A percentile compares a stretch with the other conserved stretches of the same genome.
Conservation (phyloP, 768 basidiomycete species). For the Sarcomyxa edulis region DNA sequence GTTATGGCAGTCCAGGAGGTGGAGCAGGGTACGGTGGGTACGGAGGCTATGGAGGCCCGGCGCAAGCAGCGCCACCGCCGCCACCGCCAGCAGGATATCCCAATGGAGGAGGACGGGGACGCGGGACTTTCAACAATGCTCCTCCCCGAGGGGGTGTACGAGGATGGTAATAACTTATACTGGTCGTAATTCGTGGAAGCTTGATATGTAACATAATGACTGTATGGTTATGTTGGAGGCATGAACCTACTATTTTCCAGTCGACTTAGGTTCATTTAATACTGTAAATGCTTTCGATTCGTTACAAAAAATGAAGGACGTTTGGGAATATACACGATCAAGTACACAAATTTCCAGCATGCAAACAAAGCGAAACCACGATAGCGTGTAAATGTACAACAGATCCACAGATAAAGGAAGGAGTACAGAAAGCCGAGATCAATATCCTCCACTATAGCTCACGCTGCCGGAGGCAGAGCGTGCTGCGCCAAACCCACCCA, state of each 20-base stretch:
- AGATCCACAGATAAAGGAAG: neutral
- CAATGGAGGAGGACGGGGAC: constrained; percentile 10
- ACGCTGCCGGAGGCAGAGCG: too few relatives aligned
- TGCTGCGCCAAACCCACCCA: too few relatives aligned
- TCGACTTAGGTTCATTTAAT: too few relatives aligned
- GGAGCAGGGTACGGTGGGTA: constrained; percentile 34
- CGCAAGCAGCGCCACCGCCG: constrained; percentile 16
- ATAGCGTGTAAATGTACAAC: constrained; percentile 1
- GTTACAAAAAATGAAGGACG: too few relatives aligned
- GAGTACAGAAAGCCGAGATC: neutral
- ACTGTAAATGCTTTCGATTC: too few relatives aligned
- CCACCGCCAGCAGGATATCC: constrained; percentile 10
- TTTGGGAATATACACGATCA: too few relatives aligned
- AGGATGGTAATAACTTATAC: constrained; percentile 36
- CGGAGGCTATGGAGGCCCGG: constrained; percentile 25
- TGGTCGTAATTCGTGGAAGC: too few relatives aligned
- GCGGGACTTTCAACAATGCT: constrained; percentile 17
- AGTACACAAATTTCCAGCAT: too few relatives aligned
- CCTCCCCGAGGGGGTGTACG: constrained; percentile 44
- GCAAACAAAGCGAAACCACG: too few relatives aligned
- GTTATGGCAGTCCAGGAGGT: constrained; percentile 26
- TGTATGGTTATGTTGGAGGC: too few relatives aligned
- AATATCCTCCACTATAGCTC: neutral
- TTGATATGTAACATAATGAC: too few relatives aligned
- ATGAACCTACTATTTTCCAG: too few relatives aligned